phyloP scores from a whole-genome alignment of 805 yeast genomes.

The Pichia exigua region DNA sequence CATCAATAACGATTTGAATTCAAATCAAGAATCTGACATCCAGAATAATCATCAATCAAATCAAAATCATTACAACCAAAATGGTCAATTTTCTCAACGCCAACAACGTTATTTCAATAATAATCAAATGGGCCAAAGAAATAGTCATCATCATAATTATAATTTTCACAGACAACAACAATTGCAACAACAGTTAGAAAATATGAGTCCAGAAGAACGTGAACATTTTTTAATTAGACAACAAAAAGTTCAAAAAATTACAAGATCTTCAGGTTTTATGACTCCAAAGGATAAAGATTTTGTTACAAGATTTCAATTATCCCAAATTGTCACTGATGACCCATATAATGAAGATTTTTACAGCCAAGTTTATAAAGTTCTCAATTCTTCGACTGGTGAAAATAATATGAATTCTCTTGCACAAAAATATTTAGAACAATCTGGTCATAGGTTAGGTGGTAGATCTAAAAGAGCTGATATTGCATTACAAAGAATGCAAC shows the following conservation, averaged over 20 bases:
- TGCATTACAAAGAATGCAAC: constrained; percentile 95
- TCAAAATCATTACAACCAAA: neutral
- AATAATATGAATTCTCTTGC: constrained; percentile 76
- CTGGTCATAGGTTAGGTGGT: constrained; percentile 87
- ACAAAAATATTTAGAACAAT: constrained; percentile 81
- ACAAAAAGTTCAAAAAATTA: constrained; percentile 65
- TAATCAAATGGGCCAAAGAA: constrained; percentile 3
- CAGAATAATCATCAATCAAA: constrained; percentile 1
- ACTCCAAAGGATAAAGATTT: constrained; percentile 95
- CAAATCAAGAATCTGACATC: neutral
- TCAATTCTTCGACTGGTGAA: constrained; percentile 50
- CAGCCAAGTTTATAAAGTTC: constrained; percentile 80
- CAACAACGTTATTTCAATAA: constrained; percentile 8
- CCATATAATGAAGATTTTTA: constrained; percentile 97
- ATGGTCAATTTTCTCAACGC: neutral
- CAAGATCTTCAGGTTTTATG: constrained; percentile 88
- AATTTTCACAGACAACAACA: constrained; percentile 22
- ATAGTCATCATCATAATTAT: constrained; percentile 13
- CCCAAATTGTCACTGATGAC: constrained; percentile 94
- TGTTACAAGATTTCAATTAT: constrained; percentile 87
- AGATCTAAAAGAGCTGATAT: constrained; percentile 77
- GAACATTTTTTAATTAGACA: constrained; percentile 60
- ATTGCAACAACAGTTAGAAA: constrained; percentile 29
- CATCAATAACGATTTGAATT: neutral
- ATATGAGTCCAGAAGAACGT: constrained; percentile 65